Evolutionary conservation across 768 basidiomycete genomes (phyloP).

Genomic region (Auricularia cornea): DNA sequence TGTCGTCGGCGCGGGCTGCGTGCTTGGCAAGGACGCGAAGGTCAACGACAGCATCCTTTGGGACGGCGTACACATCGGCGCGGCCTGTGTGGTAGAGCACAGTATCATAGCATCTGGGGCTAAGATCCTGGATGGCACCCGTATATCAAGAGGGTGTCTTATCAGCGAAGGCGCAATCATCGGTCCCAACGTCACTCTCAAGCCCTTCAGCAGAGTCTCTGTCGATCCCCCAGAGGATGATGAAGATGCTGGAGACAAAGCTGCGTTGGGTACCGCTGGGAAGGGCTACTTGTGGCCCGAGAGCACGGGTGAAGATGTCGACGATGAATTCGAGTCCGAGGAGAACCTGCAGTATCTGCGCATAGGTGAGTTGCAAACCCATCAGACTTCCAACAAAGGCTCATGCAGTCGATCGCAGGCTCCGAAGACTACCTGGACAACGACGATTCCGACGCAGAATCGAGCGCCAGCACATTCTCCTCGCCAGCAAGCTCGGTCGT

Average conservation of each 20-base stretch:
- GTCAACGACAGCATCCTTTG: conserved; percentile 78
- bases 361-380: conserved; percentile 41
- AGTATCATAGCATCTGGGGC: conserved; percentile 79
- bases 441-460: conserved; percentile 29
- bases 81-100: conserved; percentile 60
- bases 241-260: conserved; percentile 23
- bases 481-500: conserved; percentile 16
- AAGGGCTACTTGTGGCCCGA: conserved; percentile 7
- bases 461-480: conserved; percentile 22
- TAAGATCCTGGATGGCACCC: conserved; percentile 56
- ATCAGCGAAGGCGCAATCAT: conserved; percentile 75
- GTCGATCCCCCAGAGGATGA: conserved; percentile 31
- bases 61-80: conserved; percentile 63
- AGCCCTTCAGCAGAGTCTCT: conserved; percentile 69
- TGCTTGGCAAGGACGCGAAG: conserved; percentile 59
- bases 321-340: conserved; percentile 42
- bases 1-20: conserved; percentile 69
- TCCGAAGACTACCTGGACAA: conserved; percentile 29
- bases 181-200: conserved; percentile 60
- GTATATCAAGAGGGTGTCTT: conserved; percentile 67
- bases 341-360: conserved; percentile 68
- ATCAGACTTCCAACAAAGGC: background rate
- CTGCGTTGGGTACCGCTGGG: conserved; percentile 21
- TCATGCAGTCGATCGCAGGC: conserved; percentile 29
- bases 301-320: conserved; percentile 20